phyloP scores from a whole-genome alignment of 371 early-diverging fungal species.

The Apophysomyces variabilis region DNA sequence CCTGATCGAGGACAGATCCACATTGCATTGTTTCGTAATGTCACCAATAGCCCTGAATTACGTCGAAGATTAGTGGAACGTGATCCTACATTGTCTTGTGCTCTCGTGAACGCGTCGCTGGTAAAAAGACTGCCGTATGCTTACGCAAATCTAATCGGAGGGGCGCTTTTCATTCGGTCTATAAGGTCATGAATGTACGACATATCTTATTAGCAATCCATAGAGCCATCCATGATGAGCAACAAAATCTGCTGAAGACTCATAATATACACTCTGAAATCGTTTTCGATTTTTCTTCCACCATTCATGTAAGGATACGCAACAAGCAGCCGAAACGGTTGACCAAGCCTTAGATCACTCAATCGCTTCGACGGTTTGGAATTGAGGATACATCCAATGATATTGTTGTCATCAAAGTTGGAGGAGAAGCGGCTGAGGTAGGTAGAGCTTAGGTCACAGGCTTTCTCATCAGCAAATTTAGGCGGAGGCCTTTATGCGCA shows the following conservation, averaged over 20 bases:
- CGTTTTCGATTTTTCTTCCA: constrained; percentile 58
- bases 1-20: constrained; percentile 51
- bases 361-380: constrained; percentile 59
- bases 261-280: constrained; percentile 62
- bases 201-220: constrained; percentile 56
- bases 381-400: constrained; percentile 49
- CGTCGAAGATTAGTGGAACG: constrained; percentile 52
- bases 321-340: neutral
- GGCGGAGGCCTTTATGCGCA: constrained; percentile 39
- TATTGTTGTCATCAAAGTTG: constrained; percentile 56
- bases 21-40: constrained; percentile 54
- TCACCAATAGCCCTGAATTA: constrained; percentile 56
- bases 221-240: constrained; percentile 56
- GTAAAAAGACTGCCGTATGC: constrained; percentile 22
- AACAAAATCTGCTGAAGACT: constrained; percentile 52
- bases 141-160: neutral
- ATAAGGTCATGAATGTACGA: constrained; percentile 52
- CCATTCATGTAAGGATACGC: constrained; percentile 49
- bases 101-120: constrained; percentile 57
- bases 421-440: constrained; percentile 50
- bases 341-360: constrained; percentile 47
- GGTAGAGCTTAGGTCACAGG: neutral
- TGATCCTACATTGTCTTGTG: constrained; percentile 51
- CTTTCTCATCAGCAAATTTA: constrained; percentile 7
- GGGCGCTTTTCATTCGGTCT: neutral